Evolutionary conservation across 768 basidiomycete species (phyloP).

Genomic region (Boletus rex-veris): DNA sequence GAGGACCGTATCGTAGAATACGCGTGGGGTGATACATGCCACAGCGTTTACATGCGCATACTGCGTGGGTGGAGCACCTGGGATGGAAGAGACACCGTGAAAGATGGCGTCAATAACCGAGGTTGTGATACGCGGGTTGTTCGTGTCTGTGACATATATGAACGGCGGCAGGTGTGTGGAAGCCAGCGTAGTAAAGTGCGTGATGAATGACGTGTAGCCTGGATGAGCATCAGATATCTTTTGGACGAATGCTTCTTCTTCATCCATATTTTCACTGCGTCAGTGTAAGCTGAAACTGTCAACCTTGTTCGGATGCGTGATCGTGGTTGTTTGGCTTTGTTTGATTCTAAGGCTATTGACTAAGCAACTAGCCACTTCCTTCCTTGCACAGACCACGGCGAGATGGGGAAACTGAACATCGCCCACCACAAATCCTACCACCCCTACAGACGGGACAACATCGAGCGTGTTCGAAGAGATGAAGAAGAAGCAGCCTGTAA

Average conservation of each 20-base stretch:
- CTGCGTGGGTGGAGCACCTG: slow-evolving; percentile 26
- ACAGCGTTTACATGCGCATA: slow-evolving; percentile 53
- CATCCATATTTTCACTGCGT: slow-evolving; percentile 12
- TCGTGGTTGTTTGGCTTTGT: slow-evolving; percentile 11
- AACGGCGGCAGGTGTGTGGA: slow-evolving; percentile 53
- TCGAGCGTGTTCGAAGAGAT: slow-evolving; percentile 74
- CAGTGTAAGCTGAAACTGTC: no score
- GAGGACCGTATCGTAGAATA: slow-evolving; percentile 65
- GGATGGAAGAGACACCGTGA: slow-evolving; percentile 11
- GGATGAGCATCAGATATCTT: slow-evolving; percentile 14
- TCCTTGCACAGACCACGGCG: neutral
- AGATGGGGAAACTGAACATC: slow-evolving; percentile 55
- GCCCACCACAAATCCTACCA: slow-evolving; percentile 92
- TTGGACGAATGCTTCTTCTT: slow-evolving; percentile 7
- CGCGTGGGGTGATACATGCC: slow-evolving; percentile 55
- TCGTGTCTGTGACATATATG: slow-evolving; percentile 62
- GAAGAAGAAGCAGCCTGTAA: slow-evolving; percentile 72
- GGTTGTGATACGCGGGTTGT: slow-evolving; percentile 44
- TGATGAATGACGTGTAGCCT: slow-evolving; percentile 23
- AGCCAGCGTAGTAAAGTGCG: slow-evolving; percentile 30
- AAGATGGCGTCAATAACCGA: slow-evolving; percentile 28
- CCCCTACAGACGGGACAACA: slow-evolving; percentile 81
- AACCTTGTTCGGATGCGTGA: no score
- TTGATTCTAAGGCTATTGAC: slow-evolving; percentile 15
- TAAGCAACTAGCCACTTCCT: neutral